Evolutionary conservation across 1,284 basidiomycete genomes (phyloP).

Genomic region (Microbotryum lychnidis-dioicae): DNA sequence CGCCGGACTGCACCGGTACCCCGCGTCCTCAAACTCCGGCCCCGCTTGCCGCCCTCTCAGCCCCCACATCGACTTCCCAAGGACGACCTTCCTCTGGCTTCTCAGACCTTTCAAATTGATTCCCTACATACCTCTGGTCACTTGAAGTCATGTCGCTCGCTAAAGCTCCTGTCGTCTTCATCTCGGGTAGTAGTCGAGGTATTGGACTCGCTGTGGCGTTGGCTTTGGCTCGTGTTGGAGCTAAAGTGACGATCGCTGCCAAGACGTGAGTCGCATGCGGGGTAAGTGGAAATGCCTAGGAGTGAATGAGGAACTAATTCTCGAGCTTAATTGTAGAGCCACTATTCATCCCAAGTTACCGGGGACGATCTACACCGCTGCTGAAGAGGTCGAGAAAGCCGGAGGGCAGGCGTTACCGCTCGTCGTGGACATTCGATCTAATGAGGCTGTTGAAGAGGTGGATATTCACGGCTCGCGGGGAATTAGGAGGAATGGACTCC

Average conservation of each 20-base stretch:
- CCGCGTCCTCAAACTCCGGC: no score
- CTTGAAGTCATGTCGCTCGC: neutral
- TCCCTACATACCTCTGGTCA: no score
- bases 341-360: slow-evolving; percentile 35
- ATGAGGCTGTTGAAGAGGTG: slow-evolving; percentile 30
- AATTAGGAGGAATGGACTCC: neutral
- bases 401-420: slow-evolving; percentile 35
- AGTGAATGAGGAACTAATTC: neutral
- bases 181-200: slow-evolving; percentile 12
- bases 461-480: neutral
- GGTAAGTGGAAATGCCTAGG: neutral
- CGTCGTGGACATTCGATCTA: slow-evolving; percentile 38
- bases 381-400: slow-evolving; percentile 33
- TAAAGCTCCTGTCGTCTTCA: neutral
- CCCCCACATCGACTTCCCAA: no score
- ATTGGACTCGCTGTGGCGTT: slow-evolving; percentile 15
- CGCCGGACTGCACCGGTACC: no score
- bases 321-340: neutral
- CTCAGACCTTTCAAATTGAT: no score
- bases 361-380: slow-evolving; percentile 39
- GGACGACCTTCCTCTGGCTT: no score
- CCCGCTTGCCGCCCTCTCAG: no score
- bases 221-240: slow-evolving; percentile 4
- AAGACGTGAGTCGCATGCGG: slow-evolving; percentile 14
- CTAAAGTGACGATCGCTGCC: slow-evolving; percentile 19